Base-by-base conservation (phyloP, 352 stramenopile genomes). In the Phytophthora palmivora region DNA sequence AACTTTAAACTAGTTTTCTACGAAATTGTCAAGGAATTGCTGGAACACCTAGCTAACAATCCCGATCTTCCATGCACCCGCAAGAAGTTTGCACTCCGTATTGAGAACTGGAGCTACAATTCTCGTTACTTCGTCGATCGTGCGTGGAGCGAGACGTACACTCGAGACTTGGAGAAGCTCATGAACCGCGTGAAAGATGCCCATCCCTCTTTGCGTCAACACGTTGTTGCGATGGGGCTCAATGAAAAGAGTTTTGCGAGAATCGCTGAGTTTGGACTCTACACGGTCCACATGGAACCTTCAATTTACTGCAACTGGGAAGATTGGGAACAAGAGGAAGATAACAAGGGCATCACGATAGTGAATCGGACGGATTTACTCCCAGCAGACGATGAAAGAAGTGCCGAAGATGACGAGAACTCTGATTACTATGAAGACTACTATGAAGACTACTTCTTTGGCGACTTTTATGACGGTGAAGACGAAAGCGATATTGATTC, bases 1-100 rank as follows among this genome's bases (percentile, higher is more conserved):
- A 36, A 49, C 1, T 73, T 45, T 2, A 47, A 37, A 22, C 51
- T 75, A n/a, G 33, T 18, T 4, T 82, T 79, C 16, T 82, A 82
- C 48, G 28, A 52, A 9, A 11, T 56, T 9, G 19, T 67, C 15
- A 67, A 55, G n/a, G 49, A 51, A 19, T 11, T 67, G 10, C n/a
- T 61, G 14, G 6, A 12, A 9, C 26, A 55, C 7, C 22, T 67
- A 6, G 42, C 42, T 37, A 26, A 61, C 12, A 34, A 10, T 11
- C 16, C 21, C 7, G 43, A 57, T 18, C 19, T 46, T 22, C 19
- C 34, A 5, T 67, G 59, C 16, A 12, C 30, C 15, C 19, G 36
- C 3, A 42, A 52, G 28, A 62, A 56, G 18, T 62, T 67, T 37
- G 59, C 33, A 2, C 43, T 67, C 9, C 51, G 59, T 2, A 33